Evolutionary conservation across 129 eudicot genomes (phyloP).

Genomic region (Gnaphalium uliginosum): DNA sequence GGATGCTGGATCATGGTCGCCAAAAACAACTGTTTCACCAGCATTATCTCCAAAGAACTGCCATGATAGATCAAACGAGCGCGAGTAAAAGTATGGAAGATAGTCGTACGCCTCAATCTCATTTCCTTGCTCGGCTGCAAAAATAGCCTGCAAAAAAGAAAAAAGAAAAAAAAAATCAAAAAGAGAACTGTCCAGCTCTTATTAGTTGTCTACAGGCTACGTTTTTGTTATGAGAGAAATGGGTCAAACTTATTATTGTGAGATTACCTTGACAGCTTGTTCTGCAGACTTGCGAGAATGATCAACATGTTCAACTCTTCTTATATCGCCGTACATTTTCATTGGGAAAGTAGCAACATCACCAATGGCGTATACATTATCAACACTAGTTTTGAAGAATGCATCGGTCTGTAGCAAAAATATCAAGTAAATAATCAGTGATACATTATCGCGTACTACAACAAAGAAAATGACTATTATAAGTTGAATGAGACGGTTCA

Average conservation of each 20-base stretch:
- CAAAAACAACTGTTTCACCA: conserved; percentile 51
- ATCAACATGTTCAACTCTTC: conserved; percentile 92
- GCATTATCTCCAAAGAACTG: conserved; percentile 80
- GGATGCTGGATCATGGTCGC: conserved; percentile 56
- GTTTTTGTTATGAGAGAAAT: not conserved
- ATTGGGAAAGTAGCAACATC: conserved; percentile 87
- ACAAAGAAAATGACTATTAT: not conserved
- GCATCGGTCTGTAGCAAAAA: conserved; percentile 61
- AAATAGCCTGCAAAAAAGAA: conserved; percentile 15
- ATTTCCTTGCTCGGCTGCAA: conserved; percentile 53
- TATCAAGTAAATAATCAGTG: not conserved
- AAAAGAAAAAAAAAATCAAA: too few relatives aligned
- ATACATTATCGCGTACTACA: not conserved
- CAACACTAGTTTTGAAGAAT: conserved; percentile 62
- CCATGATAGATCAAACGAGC: conserved; percentile 80
- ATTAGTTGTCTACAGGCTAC: not conserved
- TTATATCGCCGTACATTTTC: conserved; percentile 63
- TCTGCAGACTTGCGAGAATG: conserved; percentile 86
- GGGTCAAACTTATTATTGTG: not conserved
- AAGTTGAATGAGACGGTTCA: not conserved
- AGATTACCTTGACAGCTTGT: conserved; percentile 61
- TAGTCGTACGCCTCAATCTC: conserved; percentile 13
- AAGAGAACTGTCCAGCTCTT: not conserved
- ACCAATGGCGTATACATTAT: conserved; percentile 80
- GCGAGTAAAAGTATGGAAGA: conserved; percentile 69